Base-by-base conservation (phyloP, 768 basidiomycete species). In the Rhodotorula paludigena region DNA sequence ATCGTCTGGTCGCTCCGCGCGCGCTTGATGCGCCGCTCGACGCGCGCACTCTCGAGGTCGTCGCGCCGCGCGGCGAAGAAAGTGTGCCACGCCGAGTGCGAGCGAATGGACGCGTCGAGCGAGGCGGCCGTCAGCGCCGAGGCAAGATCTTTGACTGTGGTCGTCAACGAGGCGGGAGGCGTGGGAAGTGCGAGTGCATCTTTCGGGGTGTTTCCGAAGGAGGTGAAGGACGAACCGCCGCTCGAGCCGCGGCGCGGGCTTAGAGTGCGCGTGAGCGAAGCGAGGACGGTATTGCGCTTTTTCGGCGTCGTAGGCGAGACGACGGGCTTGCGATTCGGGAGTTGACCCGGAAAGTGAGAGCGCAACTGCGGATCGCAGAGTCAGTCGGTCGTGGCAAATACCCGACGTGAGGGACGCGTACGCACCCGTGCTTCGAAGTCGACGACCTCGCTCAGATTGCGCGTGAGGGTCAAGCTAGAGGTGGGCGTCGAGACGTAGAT, bases 41-140 rank as follows among this genome's bases (percentile, higher is more conserved):
- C 86, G 51, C 90, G 85, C 11, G 87, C 86, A 73, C 89, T 91
- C 80, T 92, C 87, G 57, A 93, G 79, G 78, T 94, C 92, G 75
- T 93, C 91, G 6, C 86, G 87, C 63, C 91, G 83, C 14, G 92
- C 89, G 53, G 86, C 82, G 62, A 92, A 87, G 74, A 94, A 94
- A 23, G 87, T 84, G 75, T 87, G 88, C 91, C 91, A 94, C 3
- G 85, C 81, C 51, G 86, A 83, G 28, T 85, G 80, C 61, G 83
- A 82, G 42, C 89, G 85, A 48, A 92, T 77, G 7, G 80, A 76
- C 8, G 83, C 78, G 49, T 85, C 83, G 71, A 89, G 90, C 60
- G 91, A 85, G 41, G 92, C 77, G 3, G 85, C 83, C 6, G 90
- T 91, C 66, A 94, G 82, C 78, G 91, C 90, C 28, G 87, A 82